These are phyloP conservation scores for Hyphodiscus hymeniophilus DNA, from an alignment of 495 filamentous ascomycete species.

Conservation along the genomic window DNA sequence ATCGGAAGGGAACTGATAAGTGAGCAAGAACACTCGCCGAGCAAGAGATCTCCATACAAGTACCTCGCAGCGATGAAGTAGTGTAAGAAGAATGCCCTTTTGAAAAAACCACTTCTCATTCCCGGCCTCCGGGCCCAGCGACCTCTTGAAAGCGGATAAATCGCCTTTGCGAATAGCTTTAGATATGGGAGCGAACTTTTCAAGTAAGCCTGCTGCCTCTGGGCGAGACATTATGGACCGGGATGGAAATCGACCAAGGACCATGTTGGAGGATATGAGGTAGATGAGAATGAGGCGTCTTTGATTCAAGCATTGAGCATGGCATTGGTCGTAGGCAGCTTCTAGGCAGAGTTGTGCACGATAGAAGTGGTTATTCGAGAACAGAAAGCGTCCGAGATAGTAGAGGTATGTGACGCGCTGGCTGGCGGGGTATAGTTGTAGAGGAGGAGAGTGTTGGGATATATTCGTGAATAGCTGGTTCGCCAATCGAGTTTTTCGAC, in stretches of 20 bases:
- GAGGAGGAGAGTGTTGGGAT: constrained; percentile 68
- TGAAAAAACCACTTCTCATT: constrained; percentile 62
- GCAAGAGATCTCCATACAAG: constrained; percentile 80
- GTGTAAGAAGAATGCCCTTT: constrained; percentile 64
- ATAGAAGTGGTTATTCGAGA: constrained; percentile 72
- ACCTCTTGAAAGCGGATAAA: constrained; percentile 64
- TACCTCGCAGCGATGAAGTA: constrained; percentile 66
- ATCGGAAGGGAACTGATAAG: constrained; percentile 41
- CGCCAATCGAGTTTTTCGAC: constrained; percentile 55
- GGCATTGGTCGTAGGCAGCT: constrained; percentile 73
- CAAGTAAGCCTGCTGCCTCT: constrained; percentile 61
- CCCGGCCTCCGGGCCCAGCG: constrained; percentile 37
- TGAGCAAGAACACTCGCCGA: constrained; percentile 64
- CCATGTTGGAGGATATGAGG: constrained; percentile 72
- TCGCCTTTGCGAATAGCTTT: constrained; percentile 69
- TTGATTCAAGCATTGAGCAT: constrained; percentile 56
- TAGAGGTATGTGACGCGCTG: constrained; percentile 90
- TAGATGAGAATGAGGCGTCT: constrained; percentile 75
- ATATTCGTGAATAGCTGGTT: constrained; percentile 88
- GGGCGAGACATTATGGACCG: constrained; percentile 53
- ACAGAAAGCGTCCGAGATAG: constrained; percentile 85
- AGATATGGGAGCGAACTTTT: constrained; percentile 68
- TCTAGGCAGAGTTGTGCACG: constrained; percentile 66
- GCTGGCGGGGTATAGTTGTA: constrained; percentile 72
- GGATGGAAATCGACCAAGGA: constrained; percentile 80